These are phyloP conservation scores for Lepiota brunneoincarnata DNA, from an alignment of 768 basidiomycete species.

Conservation along the genomic window DNA sequence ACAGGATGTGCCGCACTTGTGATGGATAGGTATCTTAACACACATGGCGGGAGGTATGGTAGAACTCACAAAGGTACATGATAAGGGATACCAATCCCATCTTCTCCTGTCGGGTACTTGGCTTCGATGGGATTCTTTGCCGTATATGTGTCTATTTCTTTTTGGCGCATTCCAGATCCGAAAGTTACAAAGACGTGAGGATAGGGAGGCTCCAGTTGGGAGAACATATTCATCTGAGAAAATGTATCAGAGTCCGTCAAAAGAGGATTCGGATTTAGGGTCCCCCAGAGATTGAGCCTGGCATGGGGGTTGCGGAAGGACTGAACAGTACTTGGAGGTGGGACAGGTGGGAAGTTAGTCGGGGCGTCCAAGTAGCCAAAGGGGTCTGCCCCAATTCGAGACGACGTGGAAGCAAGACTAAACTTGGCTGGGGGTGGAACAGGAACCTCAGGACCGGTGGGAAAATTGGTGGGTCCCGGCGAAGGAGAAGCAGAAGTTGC, in stretches of 20 bases:
- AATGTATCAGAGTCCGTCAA: constrained; percentile 13
- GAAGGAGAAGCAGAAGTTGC: constrained; percentile 11
- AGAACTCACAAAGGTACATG: constrained; percentile 72
- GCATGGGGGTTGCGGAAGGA: constrained; percentile 30
- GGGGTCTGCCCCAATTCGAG: constrained; percentile 38
- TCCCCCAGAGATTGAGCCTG: constrained; percentile 34
- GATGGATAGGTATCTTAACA: constrained; percentile 3
- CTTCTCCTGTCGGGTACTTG: constrained; percentile 45
- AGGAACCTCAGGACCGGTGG: not conserved
- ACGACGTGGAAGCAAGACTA: constrained; percentile 6
- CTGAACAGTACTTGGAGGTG: constrained; percentile 28
- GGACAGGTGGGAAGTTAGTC: constrained; percentile 25
- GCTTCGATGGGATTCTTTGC: constrained; percentile 66
- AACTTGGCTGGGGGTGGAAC: not conserved
- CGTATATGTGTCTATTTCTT: constrained; percentile 77
- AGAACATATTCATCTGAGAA: constrained; percentile 34
- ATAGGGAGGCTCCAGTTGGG: constrained; percentile 58
- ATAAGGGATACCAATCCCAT: constrained; percentile 60
- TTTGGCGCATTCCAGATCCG: constrained; percentile 82
- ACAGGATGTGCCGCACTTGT: constrained; percentile 76
- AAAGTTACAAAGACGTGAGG: constrained; percentile 81
- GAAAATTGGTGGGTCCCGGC: not conserved
- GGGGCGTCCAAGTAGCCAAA: constrained; percentile 57
- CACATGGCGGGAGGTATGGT: constrained; percentile 6
- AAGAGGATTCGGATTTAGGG: constrained; percentile 15